Conservation (phyloP, 495 filamentous ascomycete species). For the Neurospora tetraspora region DNA sequence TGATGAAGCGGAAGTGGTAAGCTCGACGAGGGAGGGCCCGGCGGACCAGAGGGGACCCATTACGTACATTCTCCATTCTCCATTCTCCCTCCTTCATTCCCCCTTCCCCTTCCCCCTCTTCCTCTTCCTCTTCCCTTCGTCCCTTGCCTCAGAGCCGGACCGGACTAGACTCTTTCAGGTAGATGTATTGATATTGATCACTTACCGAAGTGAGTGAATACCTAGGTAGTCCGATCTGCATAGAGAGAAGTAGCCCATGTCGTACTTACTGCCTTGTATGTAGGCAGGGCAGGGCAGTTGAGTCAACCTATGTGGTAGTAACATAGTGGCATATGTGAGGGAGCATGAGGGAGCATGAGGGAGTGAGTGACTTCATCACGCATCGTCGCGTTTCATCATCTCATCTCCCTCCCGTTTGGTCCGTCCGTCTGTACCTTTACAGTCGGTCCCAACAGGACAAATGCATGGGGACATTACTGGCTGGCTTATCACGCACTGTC, state of each 20-base stretch:
- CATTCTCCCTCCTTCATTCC: no score
- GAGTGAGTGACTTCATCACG: not conserved
- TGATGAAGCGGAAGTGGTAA: not conserved
- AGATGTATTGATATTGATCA: not conserved
- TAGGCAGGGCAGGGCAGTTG: no score
- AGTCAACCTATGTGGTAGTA: not conserved
- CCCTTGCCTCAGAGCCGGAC: not conserved
- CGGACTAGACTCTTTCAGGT: not conserved
- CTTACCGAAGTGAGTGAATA: not conserved
- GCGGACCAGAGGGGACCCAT: not conserved
- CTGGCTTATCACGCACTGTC: not conserved
- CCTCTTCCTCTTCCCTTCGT: not conserved
- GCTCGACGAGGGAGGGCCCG: not conserved
- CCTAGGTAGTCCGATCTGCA: no score
- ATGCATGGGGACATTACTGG: no score
- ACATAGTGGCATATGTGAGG: not conserved
- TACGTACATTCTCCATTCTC: not conserved
- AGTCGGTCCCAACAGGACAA: no score
- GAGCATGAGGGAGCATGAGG: not conserved
- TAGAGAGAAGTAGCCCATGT: no score
- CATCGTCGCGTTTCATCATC: not conserved
- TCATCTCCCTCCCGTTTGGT: not conserved
- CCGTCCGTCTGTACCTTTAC: no score
- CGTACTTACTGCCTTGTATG: no score
- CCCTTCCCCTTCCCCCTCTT: not conserved